Base-by-base conservation (phyloP, 176 grass and related monocot species). In the Areca catechu region DNA sequence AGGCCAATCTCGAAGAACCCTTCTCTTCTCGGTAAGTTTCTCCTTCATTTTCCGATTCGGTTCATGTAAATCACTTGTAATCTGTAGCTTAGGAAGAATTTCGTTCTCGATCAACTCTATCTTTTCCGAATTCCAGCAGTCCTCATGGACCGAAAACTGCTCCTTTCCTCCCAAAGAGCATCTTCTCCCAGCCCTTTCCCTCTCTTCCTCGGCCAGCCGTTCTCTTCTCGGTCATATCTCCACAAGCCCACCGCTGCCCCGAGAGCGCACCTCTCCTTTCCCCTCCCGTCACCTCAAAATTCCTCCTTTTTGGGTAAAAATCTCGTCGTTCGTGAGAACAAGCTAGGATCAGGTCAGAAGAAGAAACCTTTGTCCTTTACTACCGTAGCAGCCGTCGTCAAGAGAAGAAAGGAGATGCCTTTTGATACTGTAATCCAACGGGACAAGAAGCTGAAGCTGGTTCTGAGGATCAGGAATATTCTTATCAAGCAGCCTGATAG, bases 401-500 rank as follows among this genome's bases (percentile, higher is more conserved):
- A 97, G 70, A 74, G 93, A 18, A 81, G 87, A 29, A 97, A 92
- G 83, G 93, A 97, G 78, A 9, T 52, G 2, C 80, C 93, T 19
- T 91, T 97, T 63, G 87, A 97, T 71, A 85, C 74, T 74, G 93
- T 97, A 10, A 88, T 97, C 63, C 83, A 97, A 69, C 76, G 80
- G 19, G 93, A 97, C 76, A 98, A 98, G 87, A 98, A 88, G 74
- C 76, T 98, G 4, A 98, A 98, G 73, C 81, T 98, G 19, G 80
- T 92, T 15, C 72, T 98, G 68, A 92, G 88, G 80, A 89, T 98
- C 28, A 85, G 87, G 69, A 83, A 84, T 62, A 89, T 98, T 63
- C 83, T 98, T 48, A 83, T 92, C 29, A 66, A 68, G 72, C 70
- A 82, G 61, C 81, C 81, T 3, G 81, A 98, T 76, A 66, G 83